Evolutionary conservation across 306 rosid species (phyloP).

Genomic region (Hippophae rhamnoides): DNA sequence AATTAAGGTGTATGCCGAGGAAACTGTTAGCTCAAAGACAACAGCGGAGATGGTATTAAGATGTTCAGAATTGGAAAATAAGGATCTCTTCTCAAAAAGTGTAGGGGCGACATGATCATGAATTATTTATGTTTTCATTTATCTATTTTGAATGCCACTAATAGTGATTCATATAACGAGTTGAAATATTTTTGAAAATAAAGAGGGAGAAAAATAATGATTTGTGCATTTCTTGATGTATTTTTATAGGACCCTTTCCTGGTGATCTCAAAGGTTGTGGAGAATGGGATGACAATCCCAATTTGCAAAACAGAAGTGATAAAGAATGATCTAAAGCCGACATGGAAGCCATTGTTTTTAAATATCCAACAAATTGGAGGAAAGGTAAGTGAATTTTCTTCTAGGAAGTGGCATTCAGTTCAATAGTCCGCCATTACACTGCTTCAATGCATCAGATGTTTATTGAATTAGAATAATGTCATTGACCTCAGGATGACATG

Average conservation of each 20-base stretch:
- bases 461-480: too few species aligned
- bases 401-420: background rate
- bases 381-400: slow-evolving; percentile 44
- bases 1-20: slow-evolving; percentile 74
- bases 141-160: slow-evolving; percentile 4
- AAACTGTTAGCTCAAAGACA: slow-evolving; percentile 73
- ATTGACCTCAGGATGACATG: too few species aligned
- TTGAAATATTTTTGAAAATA: too few species aligned
- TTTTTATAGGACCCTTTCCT: slow-evolving; percentile 82
- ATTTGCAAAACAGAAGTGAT: slow-evolving; percentile 90
- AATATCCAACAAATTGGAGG: slow-evolving; percentile 93
- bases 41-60: slow-evolving; percentile 59
- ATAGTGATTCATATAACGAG: background rate
- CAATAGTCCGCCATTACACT: background rate
- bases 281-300: slow-evolving; percentile 61
- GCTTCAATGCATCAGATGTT: background rate
- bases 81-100: slow-evolving; percentile 92
- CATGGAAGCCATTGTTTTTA: slow-evolving; percentile 77
- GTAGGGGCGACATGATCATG: slow-evolving; percentile 38
- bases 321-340: slow-evolving; percentile 78
- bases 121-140: slow-evolving; percentile 14
- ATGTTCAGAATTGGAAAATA: slow-evolving; percentile 84
- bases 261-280: slow-evolving; percentile 63
- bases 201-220: too few species aligned
- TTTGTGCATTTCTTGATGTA: slow-evolving; percentile 17